Percentiles rank a stretch among this genome's conserved stretches.
Conservation (phyloP, 108 stramenopile genomes). For the Schizochytrium sp. region DNA sequence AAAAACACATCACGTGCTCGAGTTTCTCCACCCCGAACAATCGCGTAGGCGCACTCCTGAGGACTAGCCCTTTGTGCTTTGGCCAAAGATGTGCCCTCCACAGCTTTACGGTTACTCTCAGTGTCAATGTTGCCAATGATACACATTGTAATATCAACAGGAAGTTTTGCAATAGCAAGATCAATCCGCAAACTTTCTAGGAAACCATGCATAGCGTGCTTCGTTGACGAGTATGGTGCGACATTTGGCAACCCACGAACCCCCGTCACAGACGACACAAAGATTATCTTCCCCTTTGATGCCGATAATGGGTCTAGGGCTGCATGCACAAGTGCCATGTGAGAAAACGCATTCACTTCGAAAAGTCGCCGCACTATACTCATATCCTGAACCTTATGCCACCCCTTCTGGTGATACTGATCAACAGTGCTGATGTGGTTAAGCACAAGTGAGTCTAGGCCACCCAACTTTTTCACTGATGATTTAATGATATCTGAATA, state of each 20-base stretch:
- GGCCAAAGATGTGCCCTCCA: neutral
- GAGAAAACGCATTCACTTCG: slow-evolving; percentile 8
- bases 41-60: slow-evolving; percentile 26
- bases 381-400: slow-evolving; percentile 21
- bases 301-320: neutral
- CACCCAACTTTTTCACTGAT: neutral
- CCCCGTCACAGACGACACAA: slow-evolving; percentile 46
- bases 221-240: neutral
- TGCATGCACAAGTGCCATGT: slow-evolving; percentile 4
- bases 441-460: slow-evolving; percentile 19
- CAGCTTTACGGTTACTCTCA: neutral
- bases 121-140: slow-evolving; percentile 27
- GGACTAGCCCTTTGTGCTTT: neutral
- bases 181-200: slow-evolving; percentile 12
- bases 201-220: slow-evolving; percentile 50
- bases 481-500: neutral
- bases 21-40: neutral
- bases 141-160: neutral
- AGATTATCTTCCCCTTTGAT: slow-evolving; percentile 13
- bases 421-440: neutral
- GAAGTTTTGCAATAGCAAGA: neutral
- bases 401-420: neutral
- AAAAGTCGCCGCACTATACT: neutral
- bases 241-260: neutral
- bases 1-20: neutral